A percentile compares a stretch with the other conserved stretches of the same genome.
Conservation (phyloP, 148 eudicot species). For the Silene uniflora region DNA sequence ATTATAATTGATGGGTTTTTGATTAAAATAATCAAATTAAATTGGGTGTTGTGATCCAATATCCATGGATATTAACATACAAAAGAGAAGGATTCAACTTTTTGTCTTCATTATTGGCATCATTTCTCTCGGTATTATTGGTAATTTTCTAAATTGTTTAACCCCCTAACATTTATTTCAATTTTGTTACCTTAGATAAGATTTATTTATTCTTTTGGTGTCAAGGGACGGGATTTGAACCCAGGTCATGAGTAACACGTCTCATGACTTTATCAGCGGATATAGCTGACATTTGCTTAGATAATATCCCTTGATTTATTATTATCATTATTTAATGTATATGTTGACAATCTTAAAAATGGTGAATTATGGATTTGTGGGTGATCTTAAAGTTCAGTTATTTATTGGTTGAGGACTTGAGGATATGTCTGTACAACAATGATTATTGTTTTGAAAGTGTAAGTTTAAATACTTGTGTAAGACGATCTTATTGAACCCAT, state of each 20-base stretch:
- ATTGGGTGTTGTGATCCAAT: not conserved
- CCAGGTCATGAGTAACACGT: too few species aligned
- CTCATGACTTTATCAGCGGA: too few species aligned
- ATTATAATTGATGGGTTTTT: constrained; percentile 17
- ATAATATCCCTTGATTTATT: not conserved
- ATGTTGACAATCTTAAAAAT: not conserved
- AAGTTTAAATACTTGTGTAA: not conserved
- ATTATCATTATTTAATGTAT: not conserved
- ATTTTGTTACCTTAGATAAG: not conserved
- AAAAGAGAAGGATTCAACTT: constrained; percentile 48
- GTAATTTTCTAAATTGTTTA: constrained; percentile 22
- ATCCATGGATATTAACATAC: constrained; percentile 39
- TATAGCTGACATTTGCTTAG: too few species aligned
- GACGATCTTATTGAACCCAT: too few species aligned
- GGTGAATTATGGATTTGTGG: not conserved
- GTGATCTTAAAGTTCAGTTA: too few species aligned
- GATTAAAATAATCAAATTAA: not conserved
- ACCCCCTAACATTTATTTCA: not conserved
- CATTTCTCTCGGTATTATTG: constrained; percentile 53
- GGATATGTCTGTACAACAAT: too few species aligned
- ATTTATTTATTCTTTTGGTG: too few species aligned
- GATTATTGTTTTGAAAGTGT: not conserved
- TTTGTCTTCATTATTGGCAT: constrained; percentile 42
- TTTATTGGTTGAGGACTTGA: too few species aligned
- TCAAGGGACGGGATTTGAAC: too few species aligned